Base-by-base conservation (phyloP, 78 protist genomes). In the Cavenderia fasciculata region DNA sequence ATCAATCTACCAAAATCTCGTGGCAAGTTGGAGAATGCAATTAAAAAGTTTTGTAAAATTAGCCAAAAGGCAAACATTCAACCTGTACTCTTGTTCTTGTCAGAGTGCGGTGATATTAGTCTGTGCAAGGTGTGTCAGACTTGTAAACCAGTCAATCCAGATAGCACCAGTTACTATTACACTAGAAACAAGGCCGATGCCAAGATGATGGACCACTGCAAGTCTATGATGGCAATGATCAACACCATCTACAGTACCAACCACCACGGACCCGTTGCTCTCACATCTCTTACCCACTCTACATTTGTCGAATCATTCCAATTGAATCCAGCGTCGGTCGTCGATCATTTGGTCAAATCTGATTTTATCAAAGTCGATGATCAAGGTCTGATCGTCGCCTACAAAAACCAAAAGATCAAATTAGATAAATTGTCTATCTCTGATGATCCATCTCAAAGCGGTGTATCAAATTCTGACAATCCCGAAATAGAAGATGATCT, bases 21-120 rank as follows among this genome's bases (percentile, higher is more conserved):
- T 4, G 65, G 29, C 27, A 6, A 69, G 7, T 82, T 82, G 43
- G 57, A 57, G 25, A 27, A 36, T 18, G 10, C 90, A 29, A 65
- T 82, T 40, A 16, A 23, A 57, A 63, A 76, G 68, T 82, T 82
- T 56, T 82, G 90, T 56, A 82, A 68, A 21, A 6, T 82, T 40
- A 41, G 18, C 71, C 65, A 68, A 38, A 34, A 52, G 12, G 27
- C 65, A 8, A 46, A 65, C 0, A 82, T 68, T 5, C 44, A 54
- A 11, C 27, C 56, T 2, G 56, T 66, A 14, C 21, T 82, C 23
- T 34, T 25, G 4, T 68, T 54, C 12, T 27, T 82, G 40, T 1
- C 4, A 12, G 90, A 82, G 5, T n/a, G 59, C 23, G 90, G 90
- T 27, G 90, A 82, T 49, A 52, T 82, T 19, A 46, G 18, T 11